phyloP scores from a whole-genome alignment of 371 early-diverging fungal genomes.

The Mortierella sp. region DNA sequence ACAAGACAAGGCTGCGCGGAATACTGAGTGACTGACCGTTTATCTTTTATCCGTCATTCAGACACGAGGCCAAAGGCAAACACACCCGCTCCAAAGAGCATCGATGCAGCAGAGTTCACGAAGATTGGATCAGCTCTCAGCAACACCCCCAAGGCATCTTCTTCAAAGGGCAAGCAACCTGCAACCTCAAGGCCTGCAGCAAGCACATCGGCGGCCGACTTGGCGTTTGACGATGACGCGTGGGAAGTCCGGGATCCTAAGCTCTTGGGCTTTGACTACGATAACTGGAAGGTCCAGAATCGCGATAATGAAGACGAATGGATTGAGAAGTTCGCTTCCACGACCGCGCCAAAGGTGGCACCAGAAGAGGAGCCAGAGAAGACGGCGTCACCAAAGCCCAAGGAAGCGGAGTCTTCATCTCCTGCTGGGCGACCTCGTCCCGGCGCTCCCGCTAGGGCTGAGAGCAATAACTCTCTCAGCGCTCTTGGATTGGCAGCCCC shows the following conservation, averaged over 20 bases:
- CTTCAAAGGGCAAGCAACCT: constrained; percentile 57
- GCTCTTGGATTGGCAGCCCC: constrained; percentile 35
- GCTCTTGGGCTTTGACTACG: constrained; percentile 50
- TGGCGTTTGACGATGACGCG: constrained; percentile 69
- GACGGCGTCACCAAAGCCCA: constrained; percentile 48
- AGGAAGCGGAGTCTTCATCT: constrained; percentile 32
- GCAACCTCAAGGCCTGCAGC: constrained; percentile 54
- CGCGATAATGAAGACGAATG: constrained; percentile 56
- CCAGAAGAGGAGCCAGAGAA: constrained; percentile 48
- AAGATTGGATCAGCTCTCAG: constrained; percentile 35
- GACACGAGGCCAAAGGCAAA: constrained; percentile 48
- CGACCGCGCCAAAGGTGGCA: constrained; percentile 37
- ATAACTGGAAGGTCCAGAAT: constrained; percentile 57
- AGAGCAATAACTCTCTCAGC: constrained; percentile 42
- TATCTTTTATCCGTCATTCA: no score
- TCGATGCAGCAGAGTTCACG: constrained; percentile 49
- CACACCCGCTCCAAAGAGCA: constrained; percentile 37
- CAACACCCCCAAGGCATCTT: constrained; percentile 31
- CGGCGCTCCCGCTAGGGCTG: constrained; percentile 43
- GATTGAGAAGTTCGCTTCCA: constrained; percentile 49
- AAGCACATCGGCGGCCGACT: constrained; percentile 43
- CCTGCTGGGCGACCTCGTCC: constrained; percentile 50
- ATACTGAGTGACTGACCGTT: no score
- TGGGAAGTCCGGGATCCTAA: constrained; percentile 63
- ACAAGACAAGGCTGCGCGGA: background rate